Base-by-base conservation (phyloP, 495 filamentous ascomycete species). In the Aspergillus homomorphus region DNA sequence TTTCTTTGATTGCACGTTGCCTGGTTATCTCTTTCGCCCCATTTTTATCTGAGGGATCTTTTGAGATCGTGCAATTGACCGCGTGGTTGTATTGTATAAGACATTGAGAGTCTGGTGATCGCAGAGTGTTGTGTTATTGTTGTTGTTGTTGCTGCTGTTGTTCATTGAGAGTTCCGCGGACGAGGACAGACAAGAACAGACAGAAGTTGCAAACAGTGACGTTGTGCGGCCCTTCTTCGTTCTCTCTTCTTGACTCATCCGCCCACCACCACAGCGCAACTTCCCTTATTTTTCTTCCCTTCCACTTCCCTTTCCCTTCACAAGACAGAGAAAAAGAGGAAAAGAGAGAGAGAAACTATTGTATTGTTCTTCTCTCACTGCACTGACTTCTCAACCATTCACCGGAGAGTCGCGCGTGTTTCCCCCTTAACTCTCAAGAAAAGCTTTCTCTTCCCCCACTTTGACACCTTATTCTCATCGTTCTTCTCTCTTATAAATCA, bases 231-330 rank as follows among this genome's bases (percentile, higher is more conserved):
- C n/a, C n/a, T n/a, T n/a, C n/a, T n/a, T n/a, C n/a, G n/a, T n/a
- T n/a, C n/a, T n/a, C n/a, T 45, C 28, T 41, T 51, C 45, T 67
- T 69, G 66, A 69, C 64, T 67, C 67, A 69, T 65, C 65, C 60
- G 56, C 58, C 55, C 10, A 46, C 61, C 55, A 53, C 50, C 51
- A 41, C 46, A 54, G 51, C 45, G 45, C 51, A 42, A 42, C 16
- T 22, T 28, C 49, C 22, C 28, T 62, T 51, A 45, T 55, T 54
- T 45, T 56, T 50, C 33, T 51, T 30, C 41, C 44, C 51, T 46
- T 28, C 57, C 42, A 30, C 24, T 38, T 12, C 7, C 2, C 33
- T 38, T n/a, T n/a, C n/a, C n/a, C n/a, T n/a, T n/a, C n/a, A n/a
- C n/a, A n/a, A n/a, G n/a, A n/a, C n/a, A n/a, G n/a, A n/a, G n/a